Percentiles rank a stretch among this genome's conserved stretches.
Evolutionary conservation across 2,329 filamentous ascomycete genomes (phyloP).

Genomic region (Claviceps sp.): DNA sequence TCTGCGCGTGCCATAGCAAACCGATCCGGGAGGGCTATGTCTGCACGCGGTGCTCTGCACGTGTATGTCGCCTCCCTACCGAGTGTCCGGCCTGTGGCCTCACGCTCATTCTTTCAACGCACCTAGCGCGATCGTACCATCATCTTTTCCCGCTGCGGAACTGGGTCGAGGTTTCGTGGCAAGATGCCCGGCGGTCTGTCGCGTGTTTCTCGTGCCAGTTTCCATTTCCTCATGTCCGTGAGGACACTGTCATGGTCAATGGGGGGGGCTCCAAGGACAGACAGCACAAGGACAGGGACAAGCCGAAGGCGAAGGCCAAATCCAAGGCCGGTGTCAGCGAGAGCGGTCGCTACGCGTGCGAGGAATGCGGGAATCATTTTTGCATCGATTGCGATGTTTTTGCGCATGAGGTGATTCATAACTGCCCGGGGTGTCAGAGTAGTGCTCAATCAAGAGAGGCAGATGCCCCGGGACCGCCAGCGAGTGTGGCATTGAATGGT

Average conservation of each 20-base stretch:
- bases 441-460: conserved; percentile 14
- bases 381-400: conserved; percentile 98
- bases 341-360: conserved; percentile 78
- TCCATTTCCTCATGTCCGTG: conserved; percentile 47
- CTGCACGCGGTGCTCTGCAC: conserved; percentile 76
- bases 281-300: conserved; percentile 7
- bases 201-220: conserved; percentile 70
- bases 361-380: conserved; percentile 79
- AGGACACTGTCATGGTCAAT: not conserved
- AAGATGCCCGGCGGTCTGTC: conserved; percentile 44
- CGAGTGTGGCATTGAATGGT: conserved; percentile 21
- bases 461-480: conserved; percentile 1
- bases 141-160: conserved; percentile 83
- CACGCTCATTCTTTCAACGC: conserved; percentile 86
- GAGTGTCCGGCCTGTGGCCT: conserved; percentile 87
- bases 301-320: conserved; percentile 26
- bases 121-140: conserved; percentile 84
- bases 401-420: conserved; percentile 86
- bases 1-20: conserved; percentile 84
- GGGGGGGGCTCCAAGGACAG: not conserved
- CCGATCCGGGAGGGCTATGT: conserved; percentile 75
- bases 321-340: conserved; percentile 53
- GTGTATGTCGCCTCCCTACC: conserved; percentile 79
- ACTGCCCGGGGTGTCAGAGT: conserved; percentile 80
- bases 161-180: conserved; percentile 84